phyloP scores from a whole-genome alignment of 1,139 yeast genomes.

The Torulaspora globosa region DNA sequence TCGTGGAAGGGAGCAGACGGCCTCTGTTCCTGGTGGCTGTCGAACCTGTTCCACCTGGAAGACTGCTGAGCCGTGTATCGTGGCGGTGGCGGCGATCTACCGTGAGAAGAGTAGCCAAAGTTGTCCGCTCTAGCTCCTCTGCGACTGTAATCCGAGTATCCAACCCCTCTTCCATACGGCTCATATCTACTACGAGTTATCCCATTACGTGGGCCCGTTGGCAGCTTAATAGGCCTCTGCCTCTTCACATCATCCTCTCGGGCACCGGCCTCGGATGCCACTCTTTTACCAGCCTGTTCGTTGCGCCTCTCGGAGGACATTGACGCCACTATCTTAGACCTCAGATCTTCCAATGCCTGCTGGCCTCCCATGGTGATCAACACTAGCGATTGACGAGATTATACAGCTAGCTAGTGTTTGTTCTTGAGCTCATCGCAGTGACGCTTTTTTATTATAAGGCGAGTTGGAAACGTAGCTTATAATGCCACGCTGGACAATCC shows the following conservation, averaged over 20 bases:
- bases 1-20: slow-evolving; percentile 8
- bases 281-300: slow-evolving; percentile 9
- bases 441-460: neutral
- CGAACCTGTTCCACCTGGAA: slow-evolving; percentile 4
- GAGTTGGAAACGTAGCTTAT: neutral
- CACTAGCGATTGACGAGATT: neutral
- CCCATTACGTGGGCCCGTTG: slow-evolving; percentile 10
- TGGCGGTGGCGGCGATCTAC: slow-evolving; percentile 1
- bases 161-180: slow-evolving; percentile 1
- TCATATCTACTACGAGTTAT: slow-evolving; percentile 3
- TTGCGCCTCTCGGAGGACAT: slow-evolving; percentile 16
- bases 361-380: slow-evolving; percentile 8
- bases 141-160: neutral
- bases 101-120: neutral
- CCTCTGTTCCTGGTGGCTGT: neutral
- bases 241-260: slow-evolving; percentile 7
- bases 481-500: slow-evolving; percentile 1
- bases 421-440: neutral
- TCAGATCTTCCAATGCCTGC: slow-evolving; percentile 25
- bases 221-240: slow-evolving; percentile 10
- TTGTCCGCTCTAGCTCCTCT: slow-evolving; percentile 1
- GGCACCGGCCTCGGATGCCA: slow-evolving; percentile 2
- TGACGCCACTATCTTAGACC: slow-evolving; percentile 32
- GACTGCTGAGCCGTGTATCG: slow-evolving; percentile 2
- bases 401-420: neutral